These are phyloP conservation scores for Echites panduratus DNA, from an alignment of 257 asterid species.

Conservation along the genomic window DNA sequence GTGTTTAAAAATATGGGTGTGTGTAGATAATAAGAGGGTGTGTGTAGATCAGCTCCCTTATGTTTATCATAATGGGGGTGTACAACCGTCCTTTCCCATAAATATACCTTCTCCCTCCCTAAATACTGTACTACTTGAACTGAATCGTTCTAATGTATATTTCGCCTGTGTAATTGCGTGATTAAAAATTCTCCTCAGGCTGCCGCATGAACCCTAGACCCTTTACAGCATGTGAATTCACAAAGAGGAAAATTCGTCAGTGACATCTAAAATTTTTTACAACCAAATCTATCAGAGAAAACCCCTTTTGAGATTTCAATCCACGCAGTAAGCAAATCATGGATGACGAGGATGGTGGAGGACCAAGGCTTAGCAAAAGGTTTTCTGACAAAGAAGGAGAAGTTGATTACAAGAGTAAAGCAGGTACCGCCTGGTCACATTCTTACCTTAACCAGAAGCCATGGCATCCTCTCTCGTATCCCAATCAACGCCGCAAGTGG, in stretches of 20 bases:
- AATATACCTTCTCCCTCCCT: too few species aligned
- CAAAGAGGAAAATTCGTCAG: neutral
- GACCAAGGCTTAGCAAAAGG: slow-evolving; percentile 52
- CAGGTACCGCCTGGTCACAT: slow-evolving; percentile 99
- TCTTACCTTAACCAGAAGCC: slow-evolving; percentile 92
- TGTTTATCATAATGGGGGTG: too few species aligned
- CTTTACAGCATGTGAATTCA: neutral
- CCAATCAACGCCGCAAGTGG: slow-evolving; percentile 99
- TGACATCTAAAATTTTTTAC: neutral
- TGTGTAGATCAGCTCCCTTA: too few species aligned
- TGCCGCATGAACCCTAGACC: neutral
- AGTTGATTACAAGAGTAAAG: slow-evolving; percentile 82
- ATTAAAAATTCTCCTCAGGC: neutral
- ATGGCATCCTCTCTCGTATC: slow-evolving; percentile 99
- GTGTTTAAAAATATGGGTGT: too few species aligned
- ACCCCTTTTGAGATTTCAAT: neutral
- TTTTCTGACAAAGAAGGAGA: slow-evolving; percentile 64
- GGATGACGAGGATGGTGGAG: slow-evolving; percentile 66
- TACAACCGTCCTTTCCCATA: too few species aligned
- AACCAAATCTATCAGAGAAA: neutral
- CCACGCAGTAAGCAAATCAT: slow-evolving; percentile 16
- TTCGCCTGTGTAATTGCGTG: neutral
- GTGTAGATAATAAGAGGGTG: too few species aligned
- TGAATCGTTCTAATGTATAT: too few species aligned
- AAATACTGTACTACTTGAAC: too few species aligned